Conservation (phyloP, 1,139 yeast species). For the Magnusiomyces suaveolens region DNA sequence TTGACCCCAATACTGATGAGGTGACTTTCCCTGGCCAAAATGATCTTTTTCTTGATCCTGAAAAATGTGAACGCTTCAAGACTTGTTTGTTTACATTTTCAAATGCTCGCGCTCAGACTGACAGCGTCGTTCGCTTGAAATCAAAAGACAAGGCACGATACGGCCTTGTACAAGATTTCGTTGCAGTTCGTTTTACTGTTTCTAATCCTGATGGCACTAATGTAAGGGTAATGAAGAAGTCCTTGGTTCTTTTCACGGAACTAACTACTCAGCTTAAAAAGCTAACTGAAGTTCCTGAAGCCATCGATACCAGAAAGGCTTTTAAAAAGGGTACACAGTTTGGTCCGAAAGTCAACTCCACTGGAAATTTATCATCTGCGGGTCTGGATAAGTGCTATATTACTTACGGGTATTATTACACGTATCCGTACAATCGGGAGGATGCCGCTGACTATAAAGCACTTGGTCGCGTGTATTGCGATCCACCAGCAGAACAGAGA, state of each 20-base stretch:
- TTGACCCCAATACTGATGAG: background rate
- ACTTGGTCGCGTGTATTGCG: slow-evolving; percentile 1
- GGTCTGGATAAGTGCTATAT: background rate
- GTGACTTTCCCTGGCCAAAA: background rate
- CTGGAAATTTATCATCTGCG: background rate
- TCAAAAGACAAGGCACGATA: slow-evolving; percentile 4
- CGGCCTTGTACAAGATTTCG: slow-evolving; percentile 1
- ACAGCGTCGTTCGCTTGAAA: background rate
- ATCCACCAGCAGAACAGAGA: slow-evolving; percentile 3
- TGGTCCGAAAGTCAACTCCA: background rate
- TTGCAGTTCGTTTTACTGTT: background rate
- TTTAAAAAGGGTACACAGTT: slow-evolving; percentile 1
- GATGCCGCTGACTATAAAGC: slow-evolving; percentile 2
- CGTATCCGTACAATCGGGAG: background rate
- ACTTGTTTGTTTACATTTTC: background rate
- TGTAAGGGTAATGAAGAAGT: slow-evolving; percentile 1
- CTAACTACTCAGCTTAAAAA: slow-evolving; percentile 3
- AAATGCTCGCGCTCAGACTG: background rate
- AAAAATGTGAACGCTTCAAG: background rate
- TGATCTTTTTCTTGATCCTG: slow-evolving; percentile 1
- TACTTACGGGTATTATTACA: slow-evolving; percentile 1
- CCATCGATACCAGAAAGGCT: background rate
- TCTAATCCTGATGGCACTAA: slow-evolving; percentile 3
- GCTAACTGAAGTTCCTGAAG: background rate
- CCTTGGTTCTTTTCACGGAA: background rate